These are phyloP conservation scores for Serendipita vermifera DNA, from an alignment of 768 basidiomycete genomes.

Conservation along the genomic window DNA sequence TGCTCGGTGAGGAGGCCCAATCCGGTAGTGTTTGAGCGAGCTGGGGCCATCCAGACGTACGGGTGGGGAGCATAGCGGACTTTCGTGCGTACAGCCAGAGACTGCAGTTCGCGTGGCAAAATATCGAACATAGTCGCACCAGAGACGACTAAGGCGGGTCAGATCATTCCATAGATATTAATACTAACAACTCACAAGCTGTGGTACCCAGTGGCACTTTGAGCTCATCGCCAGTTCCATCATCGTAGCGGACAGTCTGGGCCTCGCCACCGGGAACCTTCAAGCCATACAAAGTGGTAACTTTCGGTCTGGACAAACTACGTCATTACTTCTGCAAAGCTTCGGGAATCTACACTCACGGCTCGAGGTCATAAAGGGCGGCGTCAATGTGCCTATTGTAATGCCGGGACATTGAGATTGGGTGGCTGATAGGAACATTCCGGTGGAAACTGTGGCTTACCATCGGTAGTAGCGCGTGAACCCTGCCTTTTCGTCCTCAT, in stretches of 20 bases:
- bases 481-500: slow-evolving; percentile 64
- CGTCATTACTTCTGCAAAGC: background rate
- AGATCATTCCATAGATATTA: background rate
- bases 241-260: slow-evolving; percentile 67
- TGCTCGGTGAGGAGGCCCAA: slow-evolving; percentile 73
- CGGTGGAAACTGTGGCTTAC: slow-evolving; percentile 23
- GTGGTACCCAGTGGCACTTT: slow-evolving; percentile 77
- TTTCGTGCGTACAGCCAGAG: slow-evolving; percentile 59
- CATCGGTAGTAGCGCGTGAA: slow-evolving; percentile 81
- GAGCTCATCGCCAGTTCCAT: slow-evolving; percentile 75
- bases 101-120: slow-evolving; percentile 57
- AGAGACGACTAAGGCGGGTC: slow-evolving; percentile 26
- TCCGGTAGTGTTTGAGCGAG: slow-evolving; percentile 61
- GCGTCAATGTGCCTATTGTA: slow-evolving; percentile 62
- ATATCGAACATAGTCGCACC: slow-evolving; percentile 78
- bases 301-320: slow-evolving; percentile 38
- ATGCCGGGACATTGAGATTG: background rate
- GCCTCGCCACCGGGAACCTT: slow-evolving; percentile 49
- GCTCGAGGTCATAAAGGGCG: slow-evolving; percentile 60
- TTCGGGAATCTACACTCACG: slow-evolving; percentile 19
- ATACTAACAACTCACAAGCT: slow-evolving; percentile 43
- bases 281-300: slow-evolving; percentile 75
- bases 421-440: background rate
- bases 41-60: slow-evolving; percentile 81
- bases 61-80: slow-evolving; percentile 78